These are phyloP conservation scores for Fonsecaea nubica DNA, from an alignment of 2,329 filamentous ascomycete species.

Conservation along the genomic window DNA sequence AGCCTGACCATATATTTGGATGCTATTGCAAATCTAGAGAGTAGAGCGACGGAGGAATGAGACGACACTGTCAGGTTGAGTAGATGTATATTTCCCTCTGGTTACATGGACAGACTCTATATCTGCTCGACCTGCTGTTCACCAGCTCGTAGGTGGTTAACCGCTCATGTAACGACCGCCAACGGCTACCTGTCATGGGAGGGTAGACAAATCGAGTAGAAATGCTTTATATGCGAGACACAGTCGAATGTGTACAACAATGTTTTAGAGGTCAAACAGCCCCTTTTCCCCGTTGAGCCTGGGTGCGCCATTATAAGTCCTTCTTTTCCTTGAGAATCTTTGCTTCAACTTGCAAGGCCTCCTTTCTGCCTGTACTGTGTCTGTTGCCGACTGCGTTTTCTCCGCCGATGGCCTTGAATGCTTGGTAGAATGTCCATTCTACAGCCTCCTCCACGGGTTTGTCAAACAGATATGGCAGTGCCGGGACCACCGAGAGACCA, in stretches of 20 bases:
- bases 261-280: not conserved
- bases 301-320: constrained; percentile 30
- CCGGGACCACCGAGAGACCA: constrained; percentile 58
- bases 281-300: not conserved
- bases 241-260: not conserved
- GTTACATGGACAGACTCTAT: not conserved
- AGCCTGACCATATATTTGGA: not conserved
- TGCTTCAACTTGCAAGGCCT: constrained; percentile 31
- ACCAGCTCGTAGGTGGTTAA: not conserved
- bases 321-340: constrained; percentile 33
- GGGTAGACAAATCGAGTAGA: constrained; percentile 4
- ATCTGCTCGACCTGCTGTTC: not conserved
- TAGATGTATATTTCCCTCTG: not conserved
- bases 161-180: not conserved
- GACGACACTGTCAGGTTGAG: not conserved
- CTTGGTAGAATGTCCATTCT: constrained; percentile 87
- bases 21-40: not conserved
- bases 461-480: constrained; percentile 54
- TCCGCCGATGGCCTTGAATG: constrained; percentile 75
- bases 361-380: constrained; percentile 37
- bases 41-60: not conserved
- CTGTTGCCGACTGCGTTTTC: constrained; percentile 57
- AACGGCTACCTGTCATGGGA: not conserved
- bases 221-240: constrained; percentile 10
- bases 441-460: constrained; percentile 90